phyloP scores from a whole-genome alignment of 176 grass and related monocot species.

The Bonia amplexicaulis region DNA sequence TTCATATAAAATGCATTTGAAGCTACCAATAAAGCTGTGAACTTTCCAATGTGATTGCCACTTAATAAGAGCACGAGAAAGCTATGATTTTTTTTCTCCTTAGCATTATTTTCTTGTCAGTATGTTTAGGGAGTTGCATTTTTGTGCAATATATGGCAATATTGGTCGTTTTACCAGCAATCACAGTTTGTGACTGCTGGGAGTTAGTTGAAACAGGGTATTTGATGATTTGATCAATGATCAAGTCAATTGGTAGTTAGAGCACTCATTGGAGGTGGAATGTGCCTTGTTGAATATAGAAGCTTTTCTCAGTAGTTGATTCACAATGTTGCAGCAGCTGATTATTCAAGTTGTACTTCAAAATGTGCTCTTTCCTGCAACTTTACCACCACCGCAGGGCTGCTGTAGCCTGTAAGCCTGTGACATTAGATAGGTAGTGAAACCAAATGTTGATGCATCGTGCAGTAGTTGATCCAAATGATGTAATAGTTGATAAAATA shows the following conservation, averaged over 20 bases:
- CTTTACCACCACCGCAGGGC: background rate
- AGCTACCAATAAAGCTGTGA: background rate
- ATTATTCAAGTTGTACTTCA: background rate
- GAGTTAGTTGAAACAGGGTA: background rate
- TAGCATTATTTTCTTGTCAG: background rate
- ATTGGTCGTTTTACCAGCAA: background rate
- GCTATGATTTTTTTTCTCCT: background rate
- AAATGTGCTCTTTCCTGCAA: background rate
- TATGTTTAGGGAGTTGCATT: background rate
- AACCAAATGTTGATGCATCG: background rate
- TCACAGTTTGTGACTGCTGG: background rate
- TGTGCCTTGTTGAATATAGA: background rate
- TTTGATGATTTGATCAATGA: background rate
- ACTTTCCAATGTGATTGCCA: background rate
- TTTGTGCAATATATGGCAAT: background rate
- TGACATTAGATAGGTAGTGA: background rate
- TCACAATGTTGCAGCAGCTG: background rate
- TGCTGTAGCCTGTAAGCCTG: background rate
- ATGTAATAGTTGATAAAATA: background rate
- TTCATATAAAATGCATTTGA: background rate
- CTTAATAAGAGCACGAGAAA: background rate
- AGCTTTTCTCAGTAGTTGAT: background rate
- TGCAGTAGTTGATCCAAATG: background rate
- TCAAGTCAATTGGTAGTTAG: background rate
- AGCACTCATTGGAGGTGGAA: background rate